Conservation (phyloP, 495 filamentous ascomycete genomes). For the Penicillium verhagenii region DNA sequence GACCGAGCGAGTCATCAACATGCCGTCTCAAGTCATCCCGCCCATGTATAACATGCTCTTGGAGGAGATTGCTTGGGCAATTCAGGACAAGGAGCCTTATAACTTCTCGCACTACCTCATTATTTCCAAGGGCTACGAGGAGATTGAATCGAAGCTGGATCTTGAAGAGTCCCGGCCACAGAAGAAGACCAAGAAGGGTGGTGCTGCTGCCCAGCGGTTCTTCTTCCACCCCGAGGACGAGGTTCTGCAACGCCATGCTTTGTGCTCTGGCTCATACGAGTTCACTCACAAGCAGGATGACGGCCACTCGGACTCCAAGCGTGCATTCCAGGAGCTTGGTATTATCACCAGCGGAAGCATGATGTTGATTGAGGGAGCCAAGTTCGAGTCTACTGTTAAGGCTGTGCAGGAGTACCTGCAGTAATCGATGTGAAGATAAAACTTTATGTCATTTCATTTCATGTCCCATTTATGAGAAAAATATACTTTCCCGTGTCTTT, state of each 20-base stretch:
- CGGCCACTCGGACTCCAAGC: constrained; percentile 80
- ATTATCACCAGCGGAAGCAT: constrained; percentile 79
- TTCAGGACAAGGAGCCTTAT: constrained; percentile 91
- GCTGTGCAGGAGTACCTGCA: constrained; percentile 70
- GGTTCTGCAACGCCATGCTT: constrained; percentile 70
- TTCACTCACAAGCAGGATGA: constrained; percentile 77
- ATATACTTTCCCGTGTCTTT: constrained; percentile 12
- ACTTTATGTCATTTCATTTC: constrained; percentile 15
- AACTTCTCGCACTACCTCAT: constrained; percentile 91
- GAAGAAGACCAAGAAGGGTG: constrained; percentile 74
- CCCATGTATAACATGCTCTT: constrained; percentile 96
- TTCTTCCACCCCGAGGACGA: constrained; percentile 99
- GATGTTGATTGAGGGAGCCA: constrained; percentile 71
- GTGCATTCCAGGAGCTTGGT: constrained; percentile 91
- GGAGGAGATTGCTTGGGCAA: constrained; percentile 86
- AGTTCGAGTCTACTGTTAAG: constrained; percentile 66
- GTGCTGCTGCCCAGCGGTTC: constrained; percentile 54
- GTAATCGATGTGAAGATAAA: constrained; percentile 24
- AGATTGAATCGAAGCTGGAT: constrained; percentile 80
- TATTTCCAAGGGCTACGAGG: constrained; percentile 83
- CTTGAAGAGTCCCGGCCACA: constrained; percentile 62
- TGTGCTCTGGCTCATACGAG: constrained; percentile 63
- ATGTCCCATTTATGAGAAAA: constrained; percentile 33
- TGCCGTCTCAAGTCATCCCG: constrained; percentile 85
- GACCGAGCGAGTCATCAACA: constrained; percentile 91